A percentile compares a stretch with the other conserved stretches of the same genome.
Conservation (phyloP, 2,329 filamentous ascomycete species). For the Pseudogymnoascus sp. region DNA sequence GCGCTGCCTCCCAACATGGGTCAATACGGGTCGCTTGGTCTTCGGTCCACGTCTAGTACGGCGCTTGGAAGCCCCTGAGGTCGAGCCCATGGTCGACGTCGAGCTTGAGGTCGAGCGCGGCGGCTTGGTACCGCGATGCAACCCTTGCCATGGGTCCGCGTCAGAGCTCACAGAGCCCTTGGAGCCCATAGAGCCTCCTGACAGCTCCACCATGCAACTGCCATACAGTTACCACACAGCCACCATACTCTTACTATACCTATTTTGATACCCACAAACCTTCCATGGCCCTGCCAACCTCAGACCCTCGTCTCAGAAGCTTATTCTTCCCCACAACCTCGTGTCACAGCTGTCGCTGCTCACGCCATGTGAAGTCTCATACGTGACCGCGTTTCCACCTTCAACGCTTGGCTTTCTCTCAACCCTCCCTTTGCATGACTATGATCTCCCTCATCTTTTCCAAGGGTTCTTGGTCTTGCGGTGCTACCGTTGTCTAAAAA, state of each 20-base stretch:
- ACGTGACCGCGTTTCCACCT: constrained; percentile 1
- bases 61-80: constrained; percentile 40
- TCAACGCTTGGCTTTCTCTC: constrained; percentile 1
- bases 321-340: constrained; percentile 1
- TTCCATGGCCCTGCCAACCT: neutral
- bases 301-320: constrained; percentile 8
- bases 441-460: neutral
- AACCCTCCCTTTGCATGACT: neutral
- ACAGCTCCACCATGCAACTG: neutral
- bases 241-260: neutral
- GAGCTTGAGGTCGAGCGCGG: constrained; percentile 50
- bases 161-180: neutral
- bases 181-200: neutral
- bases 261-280: neutral
- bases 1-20: neutral
- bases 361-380: constrained; percentile 1
- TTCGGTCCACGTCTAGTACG: neutral
- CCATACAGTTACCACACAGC: neutral
- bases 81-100: constrained; percentile 38
- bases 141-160: neutral
- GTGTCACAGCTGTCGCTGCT: neutral
- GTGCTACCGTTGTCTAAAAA: neutral
- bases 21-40: neutral
- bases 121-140: constrained; percentile 30
- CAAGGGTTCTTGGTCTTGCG: neutral